These are phyloP conservation scores for Tephrocybe sp. DNA, from an alignment of 768 basidiomycete genomes.

Conservation along the genomic window DNA sequence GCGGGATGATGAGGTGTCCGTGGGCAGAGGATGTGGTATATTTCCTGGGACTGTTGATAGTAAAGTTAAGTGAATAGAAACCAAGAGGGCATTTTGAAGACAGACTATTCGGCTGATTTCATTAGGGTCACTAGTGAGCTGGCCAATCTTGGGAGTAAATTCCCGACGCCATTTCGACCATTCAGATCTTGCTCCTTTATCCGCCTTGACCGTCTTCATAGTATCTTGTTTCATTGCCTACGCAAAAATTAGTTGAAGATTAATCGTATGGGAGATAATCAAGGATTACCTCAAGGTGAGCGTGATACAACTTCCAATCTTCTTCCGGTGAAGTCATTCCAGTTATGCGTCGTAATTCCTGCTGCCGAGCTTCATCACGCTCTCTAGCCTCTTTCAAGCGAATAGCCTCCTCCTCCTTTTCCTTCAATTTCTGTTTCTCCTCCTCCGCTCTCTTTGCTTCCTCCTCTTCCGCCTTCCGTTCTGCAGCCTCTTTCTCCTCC, in stretches of 20 bases:
- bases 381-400: conserved; percentile 33
- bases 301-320: conserved; percentile 64
- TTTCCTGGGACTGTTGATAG: conserved; percentile 35
- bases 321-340: conserved; percentile 57
- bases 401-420: conserved; percentile 32
- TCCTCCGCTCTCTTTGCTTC: conserved; percentile 33
- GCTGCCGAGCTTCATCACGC: conserved; percentile 23
- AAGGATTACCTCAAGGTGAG: conserved; percentile 50
- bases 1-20: conserved; percentile 29
- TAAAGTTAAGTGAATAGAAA: not conserved
- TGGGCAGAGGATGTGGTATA: conserved; percentile 36
- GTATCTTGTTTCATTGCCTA: conserved; percentile 66
- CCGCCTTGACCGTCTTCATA: conserved; percentile 62
- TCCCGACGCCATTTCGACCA: conserved; percentile 73
- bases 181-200: conserved; percentile 51
- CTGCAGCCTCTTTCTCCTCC: conserved; percentile 49
- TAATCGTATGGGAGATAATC: not conserved
- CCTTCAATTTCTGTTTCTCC: conserved; percentile 41
- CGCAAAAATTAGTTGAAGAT: conserved; percentile 4
- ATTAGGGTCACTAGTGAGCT: conserved; percentile 70
- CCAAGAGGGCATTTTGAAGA: conserved; percentile 16
- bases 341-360: conserved; percentile 31
- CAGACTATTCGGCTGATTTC: conserved; percentile 68
- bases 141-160: conserved; percentile 86
- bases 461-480: conserved; percentile 43